Evolutionary conservation across 2,329 filamentous ascomycete genomes (phyloP).

Genomic region (Blumeria graminis): DNA sequence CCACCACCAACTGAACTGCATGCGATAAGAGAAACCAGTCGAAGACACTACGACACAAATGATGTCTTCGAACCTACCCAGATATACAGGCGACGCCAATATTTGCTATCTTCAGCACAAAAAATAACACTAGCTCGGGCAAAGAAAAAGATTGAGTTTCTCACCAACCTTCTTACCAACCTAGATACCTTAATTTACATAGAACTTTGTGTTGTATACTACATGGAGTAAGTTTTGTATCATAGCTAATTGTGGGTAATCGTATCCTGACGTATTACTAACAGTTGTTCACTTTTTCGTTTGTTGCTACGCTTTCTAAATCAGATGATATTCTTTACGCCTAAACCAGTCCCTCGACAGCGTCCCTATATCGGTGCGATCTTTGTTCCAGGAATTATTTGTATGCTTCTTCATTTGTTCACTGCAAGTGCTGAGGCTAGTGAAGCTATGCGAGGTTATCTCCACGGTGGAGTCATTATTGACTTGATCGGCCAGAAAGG

Average conservation of each 20-base stretch:
- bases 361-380: constrained; percentile 33
- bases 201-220: constrained; percentile 41
- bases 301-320: constrained; percentile 32
- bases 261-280: constrained; percentile 3
- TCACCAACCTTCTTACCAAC: constrained; percentile 33
- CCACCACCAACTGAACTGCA: constrained; percentile 18
- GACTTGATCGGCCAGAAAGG: constrained; percentile 45
- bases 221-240: constrained; percentile 37
- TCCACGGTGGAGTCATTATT: constrained; percentile 41
- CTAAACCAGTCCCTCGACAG: constrained; percentile 26
- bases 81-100: background rate
- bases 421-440: constrained; percentile 29
- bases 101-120: constrained; percentile 8
- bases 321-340: constrained; percentile 39
- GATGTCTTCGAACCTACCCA: constrained; percentile 3
- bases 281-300: constrained; percentile 39
- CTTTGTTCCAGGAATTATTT: constrained; percentile 32
- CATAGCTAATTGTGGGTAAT: background rate
- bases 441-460: constrained; percentile 37
- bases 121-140: constrained; percentile 18
- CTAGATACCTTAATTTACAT: constrained; percentile 39
- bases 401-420: constrained; percentile 34
- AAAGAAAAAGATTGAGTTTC: constrained; percentile 30
- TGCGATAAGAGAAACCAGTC: constrained; percentile 6
- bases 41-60: constrained; percentile 2